These are phyloP conservation scores for Corylus avellana DNA, from an alignment of 306 rosid genomes.

Conservation along the genomic window DNA sequence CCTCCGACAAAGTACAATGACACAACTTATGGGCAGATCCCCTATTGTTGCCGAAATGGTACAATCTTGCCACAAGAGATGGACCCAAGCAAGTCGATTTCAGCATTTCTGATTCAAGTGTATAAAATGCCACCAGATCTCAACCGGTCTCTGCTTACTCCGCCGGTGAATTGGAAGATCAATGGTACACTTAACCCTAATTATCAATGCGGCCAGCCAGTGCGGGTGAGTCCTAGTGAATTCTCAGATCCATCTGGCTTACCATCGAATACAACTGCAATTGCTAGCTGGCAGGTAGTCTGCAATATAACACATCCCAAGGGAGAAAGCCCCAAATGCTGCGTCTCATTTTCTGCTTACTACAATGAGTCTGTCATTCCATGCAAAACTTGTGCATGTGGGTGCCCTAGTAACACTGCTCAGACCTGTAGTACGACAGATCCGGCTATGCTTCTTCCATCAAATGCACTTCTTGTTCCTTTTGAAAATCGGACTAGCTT, in stretches of 20 bases:
- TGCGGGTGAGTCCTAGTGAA: constrained; percentile 70
- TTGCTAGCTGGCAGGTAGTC: constrained; percentile 98
- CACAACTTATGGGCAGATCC: constrained; percentile 60
- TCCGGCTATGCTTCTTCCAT: constrained; percentile 87
- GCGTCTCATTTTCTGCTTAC: constrained; percentile 90
- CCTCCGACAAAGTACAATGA: constrained; percentile 81
- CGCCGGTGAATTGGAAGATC: constrained; percentile 88
- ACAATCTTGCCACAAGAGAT: constrained; percentile 81
- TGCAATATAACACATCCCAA: constrained; percentile 78
- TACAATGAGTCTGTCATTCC: constrained; percentile 94
- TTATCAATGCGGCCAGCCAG: constrained; percentile 82
- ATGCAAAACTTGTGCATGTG: constrained; percentile 95
- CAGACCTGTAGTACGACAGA: constrained; percentile 67
- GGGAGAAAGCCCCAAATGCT: constrained; percentile 62
- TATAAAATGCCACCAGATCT: constrained; percentile 83
- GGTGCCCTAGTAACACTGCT: constrained; percentile 58
- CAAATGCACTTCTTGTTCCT: constrained; percentile 84
- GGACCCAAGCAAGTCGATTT: constrained; percentile 76
- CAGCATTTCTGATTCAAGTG: constrained; percentile 86
- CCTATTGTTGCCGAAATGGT: constrained; percentile 92
- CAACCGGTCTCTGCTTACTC: constrained; percentile 65
- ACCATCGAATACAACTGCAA: constrained; percentile 60
- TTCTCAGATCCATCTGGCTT: constrained; percentile 66
- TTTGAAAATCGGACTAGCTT: constrained; percentile 66
- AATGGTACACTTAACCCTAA: constrained; percentile 76